Evolutionary conservation across 2,329 filamentous ascomycete genomes (phyloP), one percentile per base, ranked within the genome.

Genomic region (Fragosphaeria purpurea): DNA sequence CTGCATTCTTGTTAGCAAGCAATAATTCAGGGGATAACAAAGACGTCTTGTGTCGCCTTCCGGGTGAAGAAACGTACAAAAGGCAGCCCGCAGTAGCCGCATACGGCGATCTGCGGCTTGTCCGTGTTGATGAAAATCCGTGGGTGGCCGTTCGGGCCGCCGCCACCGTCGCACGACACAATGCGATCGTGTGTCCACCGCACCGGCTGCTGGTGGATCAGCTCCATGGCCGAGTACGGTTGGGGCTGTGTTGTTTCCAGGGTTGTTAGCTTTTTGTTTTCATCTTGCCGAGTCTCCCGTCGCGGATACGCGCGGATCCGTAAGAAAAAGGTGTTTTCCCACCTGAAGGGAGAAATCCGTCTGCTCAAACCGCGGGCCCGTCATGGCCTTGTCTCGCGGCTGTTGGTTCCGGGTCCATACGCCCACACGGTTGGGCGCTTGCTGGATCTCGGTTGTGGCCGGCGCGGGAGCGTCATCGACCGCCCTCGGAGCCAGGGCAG

Each of bases 51-150:
- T 10, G n/a, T 39, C 10, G 3, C 6, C 7, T 10, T 41, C 4
- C 8, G 8, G 35, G 22, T 7, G 12, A n/a, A 12, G 13, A 7
- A 9, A 70, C 90, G 65, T 78, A 97, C 93, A 66, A 83, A 98
- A 60, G 93, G 93, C 58, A 93, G 67, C 48, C 93, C 93, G 66
- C 93, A 98, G 74, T 98, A 98, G 63, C 79, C 84, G 76, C 93
- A 98, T 65, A 75, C 75, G 47, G 41, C 80, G 62, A 98, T 95
- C 74, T 97, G 83, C 42, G 93, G 87, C 77, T 96, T 97, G 71
- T 98, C 93, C 58, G 86, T 84, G 72, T 98, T 98, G 79, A 98
- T 98, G 68, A 89, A 98, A 70, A 98, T 85, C 63, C 81, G 80
- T 46, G 93, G 93, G 68, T 98, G 93, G 42, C 93, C 93, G 50